Percentiles rank a stretch among this genome's conserved stretches.
phyloP scores from a whole-genome alignment of 108 stramenopile species.

The Nannochloropsis gaditana region DNA sequence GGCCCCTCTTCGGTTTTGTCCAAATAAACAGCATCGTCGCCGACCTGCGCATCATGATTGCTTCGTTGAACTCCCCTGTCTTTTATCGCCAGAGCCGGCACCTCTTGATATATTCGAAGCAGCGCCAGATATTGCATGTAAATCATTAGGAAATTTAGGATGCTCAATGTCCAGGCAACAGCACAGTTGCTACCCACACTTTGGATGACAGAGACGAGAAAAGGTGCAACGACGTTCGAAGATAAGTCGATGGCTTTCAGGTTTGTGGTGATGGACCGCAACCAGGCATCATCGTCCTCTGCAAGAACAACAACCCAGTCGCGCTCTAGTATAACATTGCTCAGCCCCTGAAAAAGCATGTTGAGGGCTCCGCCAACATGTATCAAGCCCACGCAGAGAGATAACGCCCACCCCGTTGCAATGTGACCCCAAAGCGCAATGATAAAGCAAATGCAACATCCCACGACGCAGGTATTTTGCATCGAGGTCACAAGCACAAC shows the following conservation, averaged over 20 bases:
- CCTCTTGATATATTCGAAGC: neutral
- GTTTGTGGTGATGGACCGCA: neutral
- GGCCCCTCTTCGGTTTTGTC: neutral
- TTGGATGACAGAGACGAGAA: neutral
- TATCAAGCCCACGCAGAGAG: neutral
- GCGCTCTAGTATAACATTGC: neutral
- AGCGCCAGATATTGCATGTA: neutral
- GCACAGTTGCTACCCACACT: neutral
- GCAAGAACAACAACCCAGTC: neutral
- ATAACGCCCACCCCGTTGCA: neutral
- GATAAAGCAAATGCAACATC: constrained; percentile 1
- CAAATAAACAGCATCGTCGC: too few species aligned
- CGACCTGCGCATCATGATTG: too few species aligned
- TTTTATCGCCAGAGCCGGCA: neutral
- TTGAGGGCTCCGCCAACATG: neutral
- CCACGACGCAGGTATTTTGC: neutral
- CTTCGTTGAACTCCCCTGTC: neutral
- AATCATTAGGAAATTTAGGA: neutral
- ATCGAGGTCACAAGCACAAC: constrained; percentile 16
- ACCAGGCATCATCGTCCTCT: neutral
- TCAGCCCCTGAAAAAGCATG: neutral
- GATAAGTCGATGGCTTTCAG: neutral
- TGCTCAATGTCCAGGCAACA: neutral
- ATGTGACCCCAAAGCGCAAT: neutral
- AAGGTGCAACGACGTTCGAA: neutral